phyloP scores from a whole-genome alignment of 495 filamentous ascomycete species.

The Lasiosphaeria ovina region DNA sequence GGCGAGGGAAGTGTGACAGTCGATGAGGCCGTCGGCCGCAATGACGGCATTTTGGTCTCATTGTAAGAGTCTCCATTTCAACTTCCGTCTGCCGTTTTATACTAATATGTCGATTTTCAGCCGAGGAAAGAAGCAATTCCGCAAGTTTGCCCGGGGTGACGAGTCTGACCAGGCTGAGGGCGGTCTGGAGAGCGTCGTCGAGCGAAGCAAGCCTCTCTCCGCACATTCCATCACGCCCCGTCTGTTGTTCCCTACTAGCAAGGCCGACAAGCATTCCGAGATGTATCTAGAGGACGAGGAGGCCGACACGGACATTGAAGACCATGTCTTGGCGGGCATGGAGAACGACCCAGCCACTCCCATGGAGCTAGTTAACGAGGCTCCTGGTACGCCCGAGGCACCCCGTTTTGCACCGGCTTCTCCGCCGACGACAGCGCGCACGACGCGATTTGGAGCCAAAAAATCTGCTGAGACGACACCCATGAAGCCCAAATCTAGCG shows the following conservation, averaged over 20 bases:
- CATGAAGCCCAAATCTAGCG: constrained; percentile 27
- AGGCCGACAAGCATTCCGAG: constrained; percentile 46
- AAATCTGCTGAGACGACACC: constrained; percentile 27
- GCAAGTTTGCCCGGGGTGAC: constrained; percentile 52
- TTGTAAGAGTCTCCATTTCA: constrained; percentile 62
- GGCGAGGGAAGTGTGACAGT: constrained; percentile 57
- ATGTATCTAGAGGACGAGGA: constrained; percentile 58
- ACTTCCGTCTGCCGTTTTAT: constrained; percentile 3
- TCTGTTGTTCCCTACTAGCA: constrained; percentile 69
- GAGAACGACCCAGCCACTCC: constrained; percentile 50
- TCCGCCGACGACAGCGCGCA: constrained; percentile 54
- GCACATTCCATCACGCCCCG: constrained; percentile 79
- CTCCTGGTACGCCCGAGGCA: constrained; percentile 49
- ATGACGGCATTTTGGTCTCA: constrained; percentile 78
- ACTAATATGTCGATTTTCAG: constrained; percentile 46
- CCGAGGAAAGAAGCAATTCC: constrained; percentile 87
- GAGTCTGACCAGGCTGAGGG: constrained; percentile 46
- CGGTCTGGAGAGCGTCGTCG: constrained; percentile 42
- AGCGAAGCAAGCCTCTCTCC: constrained; percentile 55
- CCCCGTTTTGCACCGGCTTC: constrained; percentile 52
- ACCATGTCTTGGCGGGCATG: constrained; percentile 51
- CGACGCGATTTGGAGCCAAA: constrained; percentile 46
- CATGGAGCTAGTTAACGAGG: constrained; percentile 25
- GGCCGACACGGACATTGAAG: constrained; percentile 47
- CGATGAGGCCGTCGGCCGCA: constrained; percentile 60